Base-by-base conservation (phyloP, 2,329 filamentous ascomycete species). In the Penicillium vulpinum region DNA sequence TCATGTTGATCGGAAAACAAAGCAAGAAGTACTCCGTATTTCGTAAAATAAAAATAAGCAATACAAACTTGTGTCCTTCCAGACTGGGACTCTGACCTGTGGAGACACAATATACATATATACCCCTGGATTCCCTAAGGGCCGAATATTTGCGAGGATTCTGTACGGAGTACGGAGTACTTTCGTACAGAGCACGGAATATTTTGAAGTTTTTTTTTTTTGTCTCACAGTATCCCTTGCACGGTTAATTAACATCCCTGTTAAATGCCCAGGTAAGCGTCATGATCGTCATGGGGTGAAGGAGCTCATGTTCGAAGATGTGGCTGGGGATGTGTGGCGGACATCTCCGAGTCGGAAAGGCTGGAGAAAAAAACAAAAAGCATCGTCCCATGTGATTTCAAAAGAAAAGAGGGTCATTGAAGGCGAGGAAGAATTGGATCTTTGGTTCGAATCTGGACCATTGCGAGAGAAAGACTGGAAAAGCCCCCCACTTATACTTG, bases 401-500 rank as follows among this genome's bases (percentile, higher is more conserved):
- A n/a, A n/a, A n/a, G n/a, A n/a, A n/a, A n/a, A n/a, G n/a, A n/a
- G n/a, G n/a, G n/a, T n/a, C n/a, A n/a, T n/a, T n/a, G n/a, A n/a
- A n/a, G n/a, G n/a, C n/a, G n/a, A n/a, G n/a, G n/a, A n/a, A 10
- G 16, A 16, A 10, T n/a, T n/a, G n/a, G 28, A 44, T 52, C 51
- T 41, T 15, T 33, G 40, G 33, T 54, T n/a, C 16, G 21, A 10
- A 47, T 54, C 13, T 26, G 21, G 44, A 48, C 60, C 60, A 59
- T 10, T 24, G 22, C 26, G 21, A 22, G 26, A 2, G 18, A 6
- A 57, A 61, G 35, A 62, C 39, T 66, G 63, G 62, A 60, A n/a
- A n/a, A n/a, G n/a, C 54, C 41, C 46, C 29, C 36, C 57, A 50
- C 35, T 62, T n/a, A n/a, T n/a, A n/a, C n/a, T 54, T 26, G 18